Evolutionary conservation across 805 yeast genomes (phyloP), one percentile per base, ranked within the genome.

Genomic region (Ogataea haglerorum): DNA sequence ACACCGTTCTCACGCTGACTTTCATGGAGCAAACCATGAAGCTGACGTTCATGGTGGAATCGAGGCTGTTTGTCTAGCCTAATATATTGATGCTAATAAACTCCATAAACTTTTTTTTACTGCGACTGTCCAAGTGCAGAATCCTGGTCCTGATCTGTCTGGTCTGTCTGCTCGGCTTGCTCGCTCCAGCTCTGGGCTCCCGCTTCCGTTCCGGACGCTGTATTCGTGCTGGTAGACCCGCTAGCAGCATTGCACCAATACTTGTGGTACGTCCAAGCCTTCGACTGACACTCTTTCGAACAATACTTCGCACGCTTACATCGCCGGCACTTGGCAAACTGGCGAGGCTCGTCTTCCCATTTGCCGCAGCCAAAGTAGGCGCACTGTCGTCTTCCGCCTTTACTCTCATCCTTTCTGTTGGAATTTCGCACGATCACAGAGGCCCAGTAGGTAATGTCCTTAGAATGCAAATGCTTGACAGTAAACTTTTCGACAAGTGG

Each of bases 401-500:
- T 75, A 30, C 73, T 61, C 57, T 90, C 97, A 60, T 91, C 93
- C 55, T 90, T 81, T 42, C 97, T 76, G 59, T 96, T 91, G 1
- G 96, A 89, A 61, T 93, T 93, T 40, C 98, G 73, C 90, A 93
- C 93, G 28, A 90, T 88, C n/a, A 91, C 95, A 3, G 96, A 93
- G 2, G 97, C 87, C 99, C 99, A 91, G 63, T 90, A 89, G 51
- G 85, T 82, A 70, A 89, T 79, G 51, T 90, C 96, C 30, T 82
- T 76, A 3, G 87, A 78, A 50, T 83, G 77, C 34, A 71, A 65
- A 38, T 75, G 70, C 40, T 73, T 72, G 14, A 78, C 75, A 0
- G 98, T 91, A 59, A 87, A 91, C 60, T 85, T 81, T 61, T 91
- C 99, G 27, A 91, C 97, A 50, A 91, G 65, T 8, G 95, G 96